Base-by-base conservation (phyloP, 2,329 filamentous ascomycete species). In the Pseudogymnoascus sp. region DNA sequence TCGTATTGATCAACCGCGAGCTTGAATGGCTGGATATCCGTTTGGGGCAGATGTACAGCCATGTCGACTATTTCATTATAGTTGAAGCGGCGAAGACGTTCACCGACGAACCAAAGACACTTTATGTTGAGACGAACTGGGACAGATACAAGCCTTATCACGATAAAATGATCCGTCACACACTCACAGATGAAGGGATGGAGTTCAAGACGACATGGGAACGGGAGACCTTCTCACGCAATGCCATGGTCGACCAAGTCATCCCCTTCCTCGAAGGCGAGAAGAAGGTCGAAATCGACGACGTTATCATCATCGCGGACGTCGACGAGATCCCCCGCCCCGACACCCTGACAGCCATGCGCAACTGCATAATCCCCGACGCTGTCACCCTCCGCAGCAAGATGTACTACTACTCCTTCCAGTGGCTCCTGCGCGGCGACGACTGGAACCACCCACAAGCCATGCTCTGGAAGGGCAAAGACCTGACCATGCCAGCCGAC, bases 21-120 rank as follows among this genome's bases (percentile, higher is more conserved):
- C 76, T 87, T 10, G 85, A 87, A 72, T 85, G 83, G 78, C 77
- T 88, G 42, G 85, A 88, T 70, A 82, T 88, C 58, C 81, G 84
- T 9, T 75, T 88, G 2, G 78, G 83, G 67, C 81, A 81, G 2
- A 78, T 85, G 13, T 80, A 81, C 62, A 72, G 80, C 39, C 73
- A 80, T 42, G 83, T 87, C 63, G 85, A 88, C 73, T 86, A 86
- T 72, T 88, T 86, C 67, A 76, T 88, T 67, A 78, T 88, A 35
- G 78, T 87, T 59, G 85, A 88, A 73, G 79, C 81, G 0, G 70
- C 74, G 15, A 78, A 74, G 59, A 86, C 84, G 1, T 87, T 87
- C 66, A 85, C 84, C 13, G 80, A 80, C 36, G 74, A 73, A 1
- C 72, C 76, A 7, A 87, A 87, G 72, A 78, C 81, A 1, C 74